Evolutionary conservation across 306 rosid species (phyloP), one percentile per base, ranked within the genome.

Genomic region (Trifolium pratense): DNA sequence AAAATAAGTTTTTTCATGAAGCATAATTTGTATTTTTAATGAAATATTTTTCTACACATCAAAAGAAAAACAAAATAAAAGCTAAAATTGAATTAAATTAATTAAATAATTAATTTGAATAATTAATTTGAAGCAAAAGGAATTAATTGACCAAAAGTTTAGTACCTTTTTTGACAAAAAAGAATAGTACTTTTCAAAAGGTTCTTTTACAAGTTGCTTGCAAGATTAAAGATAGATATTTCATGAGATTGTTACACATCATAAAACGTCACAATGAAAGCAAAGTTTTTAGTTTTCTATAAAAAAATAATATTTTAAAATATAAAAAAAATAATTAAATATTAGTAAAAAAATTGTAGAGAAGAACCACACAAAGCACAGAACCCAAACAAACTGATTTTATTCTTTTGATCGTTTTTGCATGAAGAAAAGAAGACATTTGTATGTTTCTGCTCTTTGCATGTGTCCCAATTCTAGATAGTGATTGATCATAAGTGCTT

Each of bases 351-450:
- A 48, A 18, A 37, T 45, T 45, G 25, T 34, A 42, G 51, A 68
- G 66, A 42, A 45, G 37, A 7, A 7, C n/a, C 0, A 31, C 23
- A 21, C 37, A 5, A 56, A 66, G 73, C 66, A 73, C 62, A 85
- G 74, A 75, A 10, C 8, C 72, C 75, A 70, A 64, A 18, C 7
- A 53, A 53, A 78, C 70, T 46, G 86, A 83, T 82, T 81, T 75
- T 78, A 78, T 85, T 86, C 89, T 80, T 80, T 82, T 83, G 40
- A 84, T 78, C 69, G 12, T 79, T 84, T 79, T 79, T 78, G 91
- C 90, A 85, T 85, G 90, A 81, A 81, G 88, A 87, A 91, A 89
- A 87, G 82, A 89, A 82, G 66, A 78, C 86, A 52, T 81, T 82
- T 84, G 89, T 88, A 87, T 73, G 82, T 68, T 75, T 70, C 68